A percentile compares a stretch with the other conserved stretches of the same genome.
phyloP scores from a whole-genome alignment of 495 filamentous ascomycete species.

The Aspergillus nidulans region DNA sequence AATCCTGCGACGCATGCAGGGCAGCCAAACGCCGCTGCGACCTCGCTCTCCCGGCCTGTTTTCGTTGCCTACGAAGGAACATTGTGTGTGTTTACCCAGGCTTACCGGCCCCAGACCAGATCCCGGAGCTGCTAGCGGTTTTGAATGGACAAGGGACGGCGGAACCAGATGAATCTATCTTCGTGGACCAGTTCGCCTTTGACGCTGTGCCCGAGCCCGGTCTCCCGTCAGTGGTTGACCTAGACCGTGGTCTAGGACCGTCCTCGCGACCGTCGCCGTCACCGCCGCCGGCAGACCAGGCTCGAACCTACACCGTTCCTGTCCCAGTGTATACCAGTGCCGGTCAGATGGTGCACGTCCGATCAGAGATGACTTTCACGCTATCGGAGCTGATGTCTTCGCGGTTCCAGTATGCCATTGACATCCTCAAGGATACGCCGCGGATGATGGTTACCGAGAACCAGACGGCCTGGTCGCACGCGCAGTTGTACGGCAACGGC shows the following conservation, averaged over 20 bases:
- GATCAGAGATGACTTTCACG: conserved; percentile 5
- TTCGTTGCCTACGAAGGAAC: conserved; percentile 39
- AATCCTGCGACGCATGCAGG: conserved; percentile 51
- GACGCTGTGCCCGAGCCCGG: background rate
- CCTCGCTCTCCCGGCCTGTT: conserved; percentile 42
- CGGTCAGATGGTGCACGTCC: background rate
- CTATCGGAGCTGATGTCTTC: conserved; percentile 24
- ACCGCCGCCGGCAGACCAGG: background rate
- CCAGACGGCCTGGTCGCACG: conserved; percentile 47
- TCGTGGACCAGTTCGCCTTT: background rate
- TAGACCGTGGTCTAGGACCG: background rate
- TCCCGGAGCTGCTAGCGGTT: conserved; percentile 5
- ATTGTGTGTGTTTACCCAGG: conserved; percentile 43
- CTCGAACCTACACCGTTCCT: background rate
- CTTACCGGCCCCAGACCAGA: conserved; percentile 5
- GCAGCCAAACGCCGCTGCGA: conserved; percentile 51
- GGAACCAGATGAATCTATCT: background rate
- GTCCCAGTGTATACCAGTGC: background rate
- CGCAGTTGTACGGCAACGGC: conserved; percentile 36
- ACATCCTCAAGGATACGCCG: conserved; percentile 35
- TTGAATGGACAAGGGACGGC: background rate
- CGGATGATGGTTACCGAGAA: conserved; percentile 45
- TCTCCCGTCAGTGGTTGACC: background rate
- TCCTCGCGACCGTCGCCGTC: background rate
- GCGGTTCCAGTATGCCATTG: conserved; percentile 43